Conservation (phyloP, 176 grass and related monocot genomes). For the Oryza meridionalis region DNA sequence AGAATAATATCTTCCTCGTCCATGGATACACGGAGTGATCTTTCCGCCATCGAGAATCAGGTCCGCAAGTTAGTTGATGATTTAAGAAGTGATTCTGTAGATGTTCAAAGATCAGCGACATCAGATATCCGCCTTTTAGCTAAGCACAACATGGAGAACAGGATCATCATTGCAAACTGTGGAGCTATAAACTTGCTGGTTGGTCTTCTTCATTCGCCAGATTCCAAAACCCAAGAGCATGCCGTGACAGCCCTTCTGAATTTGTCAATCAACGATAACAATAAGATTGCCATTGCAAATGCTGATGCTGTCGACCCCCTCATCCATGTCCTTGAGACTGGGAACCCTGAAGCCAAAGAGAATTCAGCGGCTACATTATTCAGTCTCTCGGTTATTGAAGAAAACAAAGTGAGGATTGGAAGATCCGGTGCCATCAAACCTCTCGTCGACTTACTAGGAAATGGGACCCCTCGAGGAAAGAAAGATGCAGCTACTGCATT, state of each 20-base stretch:
- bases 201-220: slow-evolving; percentile 71
- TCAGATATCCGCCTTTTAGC: slow-evolving; percentile 76
- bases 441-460: slow-evolving; percentile 78
- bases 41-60: slow-evolving; percentile 72
- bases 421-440: slow-evolving; percentile 82
- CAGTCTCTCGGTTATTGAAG: slow-evolving; percentile 95
- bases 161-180: slow-evolving; percentile 87
- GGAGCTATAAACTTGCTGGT: slow-evolving; percentile 74
- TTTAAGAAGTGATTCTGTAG: slow-evolving; percentile 70
- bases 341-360: slow-evolving; percentile 91
- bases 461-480: slow-evolving; percentile 84
- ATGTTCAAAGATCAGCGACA: slow-evolving; percentile 62
- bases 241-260: slow-evolving; percentile 88
- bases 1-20: slow-evolving; percentile 68
- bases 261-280: slow-evolving; percentile 97
- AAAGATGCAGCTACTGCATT: slow-evolving; percentile 94
- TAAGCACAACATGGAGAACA: slow-evolving; percentile 97
- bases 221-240: slow-evolving; percentile 78
- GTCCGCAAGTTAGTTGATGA: slow-evolving; percentile 71
- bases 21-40: slow-evolving; percentile 67
- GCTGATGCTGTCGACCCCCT: slow-evolving; percentile 83
- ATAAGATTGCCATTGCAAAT: slow-evolving; percentile 87
- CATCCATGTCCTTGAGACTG: slow-evolving; percentile 87
- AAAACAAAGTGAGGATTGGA: slow-evolving; percentile 85
- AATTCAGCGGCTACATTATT: slow-evolving; percentile 93